Conservation (phyloP, 495 filamentous ascomycete species). For the Penicillium ochrochloron region DNA sequence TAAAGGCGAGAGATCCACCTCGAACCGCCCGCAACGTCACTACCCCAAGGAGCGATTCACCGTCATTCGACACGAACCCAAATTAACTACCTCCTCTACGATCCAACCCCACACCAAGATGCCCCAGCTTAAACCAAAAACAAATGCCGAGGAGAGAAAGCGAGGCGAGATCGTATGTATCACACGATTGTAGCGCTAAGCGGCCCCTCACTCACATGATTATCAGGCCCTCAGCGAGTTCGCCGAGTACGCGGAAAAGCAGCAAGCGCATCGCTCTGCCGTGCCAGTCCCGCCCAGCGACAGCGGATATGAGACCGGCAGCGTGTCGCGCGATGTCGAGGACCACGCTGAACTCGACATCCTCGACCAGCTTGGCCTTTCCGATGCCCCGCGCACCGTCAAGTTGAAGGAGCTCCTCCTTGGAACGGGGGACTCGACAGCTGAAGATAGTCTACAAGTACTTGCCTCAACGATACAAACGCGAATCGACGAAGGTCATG, state of each 20-base stretch:
- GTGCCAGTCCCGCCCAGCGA: slow-evolving; percentile 43
- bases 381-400: slow-evolving; percentile 70
- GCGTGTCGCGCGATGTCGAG: slow-evolving; percentile 51
- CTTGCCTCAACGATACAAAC: slow-evolving; percentile 64
- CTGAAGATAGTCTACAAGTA: slow-evolving; percentile 62
- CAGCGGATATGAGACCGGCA: slow-evolving; percentile 44
- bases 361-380: slow-evolving; percentile 81
- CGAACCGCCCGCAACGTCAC: slow-evolving; percentile 34
- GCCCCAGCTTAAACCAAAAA: slow-evolving; percentile 53
- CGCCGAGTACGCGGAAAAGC: slow-evolving; percentile 95
- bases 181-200: slow-evolving; percentile 1
- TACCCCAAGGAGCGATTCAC: slow-evolving; percentile 19
- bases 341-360: slow-evolving; percentile 93
- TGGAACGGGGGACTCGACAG: slow-evolving; percentile 56
- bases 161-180: slow-evolving; percentile 78
- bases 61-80: slow-evolving; percentile 18
- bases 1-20: slow-evolving; percentile 20
- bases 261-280: slow-evolving; percentile 72
- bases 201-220: slow-evolving; percentile 17
- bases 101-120: slow-evolving; percentile 27
- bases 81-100: slow-evolving; percentile 5
- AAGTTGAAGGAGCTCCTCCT: slow-evolving; percentile 79
- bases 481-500: slow-evolving; percentile 82
- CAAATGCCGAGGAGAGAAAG: slow-evolving; percentile 73
- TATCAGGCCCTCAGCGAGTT: slow-evolving; percentile 90